Evolutionary conservation across 2,329 filamentous ascomycete species (phyloP).

Genomic region (Diaporthe citri): DNA sequence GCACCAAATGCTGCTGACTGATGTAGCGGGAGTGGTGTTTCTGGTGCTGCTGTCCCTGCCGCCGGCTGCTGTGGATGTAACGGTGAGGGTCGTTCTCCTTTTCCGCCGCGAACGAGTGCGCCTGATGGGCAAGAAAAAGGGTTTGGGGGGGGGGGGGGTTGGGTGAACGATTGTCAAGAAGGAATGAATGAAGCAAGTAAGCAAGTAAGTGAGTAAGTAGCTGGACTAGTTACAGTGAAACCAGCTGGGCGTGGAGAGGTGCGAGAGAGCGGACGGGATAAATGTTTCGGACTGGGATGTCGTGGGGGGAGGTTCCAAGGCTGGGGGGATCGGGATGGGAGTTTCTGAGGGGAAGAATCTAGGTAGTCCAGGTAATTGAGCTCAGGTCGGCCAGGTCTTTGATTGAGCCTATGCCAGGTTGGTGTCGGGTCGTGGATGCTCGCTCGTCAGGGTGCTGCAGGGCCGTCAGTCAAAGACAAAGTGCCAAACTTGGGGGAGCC

Average conservation of each 20-base stretch:
- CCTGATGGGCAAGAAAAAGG: slow-evolving; percentile 13
- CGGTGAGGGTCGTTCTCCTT: slow-evolving; percentile 1
- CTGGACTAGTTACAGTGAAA: slow-evolving; percentile 25
- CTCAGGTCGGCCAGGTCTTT: background rate
- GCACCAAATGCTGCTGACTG: slow-evolving; percentile 28
- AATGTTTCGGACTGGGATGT: slow-evolving; percentile 40
- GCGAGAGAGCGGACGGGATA: slow-evolving; percentile 29
- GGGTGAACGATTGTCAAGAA: slow-evolving; percentile 33
- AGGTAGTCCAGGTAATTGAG: slow-evolving; percentile 6
- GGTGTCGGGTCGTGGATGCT: background rate
- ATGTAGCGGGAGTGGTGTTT: slow-evolving; percentile 10
- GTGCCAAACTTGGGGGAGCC: slow-evolving; percentile 13
- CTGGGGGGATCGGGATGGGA: slow-evolving; percentile 4
- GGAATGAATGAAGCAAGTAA: slow-evolving; percentile 17
- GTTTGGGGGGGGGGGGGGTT: too few relatives aligned
- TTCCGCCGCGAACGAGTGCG: slow-evolving; percentile 23
- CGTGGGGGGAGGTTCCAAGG: slow-evolving; percentile 6
- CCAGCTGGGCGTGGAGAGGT: slow-evolving; percentile 20
- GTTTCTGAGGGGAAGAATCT: slow-evolving; percentile 12
- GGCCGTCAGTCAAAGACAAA: slow-evolving; percentile 8
- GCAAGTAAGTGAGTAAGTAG: slow-evolving; percentile 9
- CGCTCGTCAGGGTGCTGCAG: background rate
- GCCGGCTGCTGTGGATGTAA: slow-evolving; percentile 27
- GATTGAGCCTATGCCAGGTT: slow-evolving; percentile 9
- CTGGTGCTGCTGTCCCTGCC: slow-evolving; percentile 11